Evolutionary conservation across 768 basidiomycete genomes (phyloP), one percentile per base, ranked within the genome.

Genomic region (Polyporus arcularius): DNA sequence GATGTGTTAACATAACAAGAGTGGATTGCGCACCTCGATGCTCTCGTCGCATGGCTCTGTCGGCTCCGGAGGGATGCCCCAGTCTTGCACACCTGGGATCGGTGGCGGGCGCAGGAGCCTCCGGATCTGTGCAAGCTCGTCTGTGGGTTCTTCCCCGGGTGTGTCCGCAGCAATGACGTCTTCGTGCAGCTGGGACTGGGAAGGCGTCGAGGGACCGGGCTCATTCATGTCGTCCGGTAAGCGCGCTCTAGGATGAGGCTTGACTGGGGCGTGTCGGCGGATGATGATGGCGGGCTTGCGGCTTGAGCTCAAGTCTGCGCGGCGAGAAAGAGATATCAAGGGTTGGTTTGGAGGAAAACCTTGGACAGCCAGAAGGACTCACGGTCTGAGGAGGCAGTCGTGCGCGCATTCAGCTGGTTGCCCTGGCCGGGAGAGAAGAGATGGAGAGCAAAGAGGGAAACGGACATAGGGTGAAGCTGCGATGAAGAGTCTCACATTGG

Each of bases 31-130:
- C 63, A 90, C 92, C 67, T 85, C 79, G 50, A 92, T 79, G 4
- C 77, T 80, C 7, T 88, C 82, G 66, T 92, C 85, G 59, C 85
- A 86, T 1, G 83, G 76, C 50, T 78, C 78, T 0, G 75, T 73
- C 0, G 85, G 75, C 50, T 79, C 78, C 0, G 85, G 78, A 0
- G 90, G 89, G 61, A 95, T 90, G 5, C 90, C 92, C 87, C 90
- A 94, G 67, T 93, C 85, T 1, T 76, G 77, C 3, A 87, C 65
- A 26, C 85, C 89, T 1, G 83, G 78, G 61, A 91, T 86, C 1
- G 84, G 78, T 16, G 85, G 83, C 4, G 90, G 92, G 12, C 73
- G 76, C 30, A 92, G 74, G 3, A 89, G 74, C 4, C 74, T 71
- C 40, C 88, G 80, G 18, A 91, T 82, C 10, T 72, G 78, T 8